Evolutionary conservation across 305 asterid species (phyloP), one percentile per base, ranked within the genome.

Genomic region (Petunia hybrid): DNA sequence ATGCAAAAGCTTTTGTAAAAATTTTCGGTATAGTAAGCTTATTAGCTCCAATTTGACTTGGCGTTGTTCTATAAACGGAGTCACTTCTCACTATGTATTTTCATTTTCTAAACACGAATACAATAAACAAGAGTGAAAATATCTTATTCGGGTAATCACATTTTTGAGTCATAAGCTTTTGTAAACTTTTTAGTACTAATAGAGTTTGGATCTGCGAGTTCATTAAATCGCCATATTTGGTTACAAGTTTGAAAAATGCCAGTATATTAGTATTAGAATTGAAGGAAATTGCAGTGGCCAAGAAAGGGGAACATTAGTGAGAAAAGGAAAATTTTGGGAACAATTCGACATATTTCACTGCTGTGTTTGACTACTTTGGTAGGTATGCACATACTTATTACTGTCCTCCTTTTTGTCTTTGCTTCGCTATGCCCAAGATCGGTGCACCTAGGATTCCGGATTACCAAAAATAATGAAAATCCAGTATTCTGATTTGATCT

Each of bases 361-460:
- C 73, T 64, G 7, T 69, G 39, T 82, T 87, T 89, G 91, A 86
- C 90, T 76, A 68, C 51, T 76, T 80, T 2, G 81, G 84, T 81
- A 69, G 81, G 63, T 78, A 63, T 77, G 87, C 82, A 38, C 64
- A 31, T 59, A 4, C 62, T 78, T 83, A 82, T 87, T 60, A 86
- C 85, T 84, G 85, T 87, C 22, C 22, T 22, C 76, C 4, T 69
- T 69, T 71, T 71, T 46, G 77, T 71, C 61, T 35, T 31, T 1
- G 38, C 69, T 4, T 38, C 80, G 67, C 35, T 45, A 65, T 70
- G 56, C 70, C 69, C 83, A 61, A 8, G 35, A 41, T 12, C 43
- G 36, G 13, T 43, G 80, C 36, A 38, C 40, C 45, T 74, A 31
- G 65, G 71, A 65, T 65, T 65, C 35, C 39, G 31, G 3, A 65